phyloP scores from a whole-genome alignment of 2,329 filamentous ascomycete species.

The Amauroascus niger region DNA sequence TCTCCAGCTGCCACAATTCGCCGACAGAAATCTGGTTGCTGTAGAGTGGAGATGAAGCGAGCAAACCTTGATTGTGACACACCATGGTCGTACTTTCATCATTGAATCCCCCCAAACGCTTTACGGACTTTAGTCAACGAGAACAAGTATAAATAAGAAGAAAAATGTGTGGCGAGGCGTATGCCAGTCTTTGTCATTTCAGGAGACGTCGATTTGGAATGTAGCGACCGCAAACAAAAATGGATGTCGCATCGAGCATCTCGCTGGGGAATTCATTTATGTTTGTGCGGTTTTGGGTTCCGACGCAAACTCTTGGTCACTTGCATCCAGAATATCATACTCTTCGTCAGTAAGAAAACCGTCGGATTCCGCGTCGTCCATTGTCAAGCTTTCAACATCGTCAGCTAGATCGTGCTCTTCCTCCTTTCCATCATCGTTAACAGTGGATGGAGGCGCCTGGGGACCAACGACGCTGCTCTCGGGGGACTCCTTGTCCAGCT shows the following conservation, averaged over 20 bases:
- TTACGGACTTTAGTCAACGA: neutral
- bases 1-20: neutral
- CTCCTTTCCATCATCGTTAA: slow-evolving; percentile 33
- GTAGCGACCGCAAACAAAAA: neutral
- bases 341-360: slow-evolving; percentile 95
- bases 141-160: neutral
- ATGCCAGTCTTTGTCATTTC: neutral
- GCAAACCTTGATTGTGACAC: neutral
- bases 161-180: neutral
- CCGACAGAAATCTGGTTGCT: neutral
- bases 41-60: neutral
- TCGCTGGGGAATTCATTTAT: neutral
- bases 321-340: slow-evolving; percentile 93
- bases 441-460: slow-evolving; percentile 40
- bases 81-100: neutral
- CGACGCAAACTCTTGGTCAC: slow-evolving; percentile 69
- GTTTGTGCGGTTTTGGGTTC: slow-evolving; percentile 29
- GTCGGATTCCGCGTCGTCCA: slow-evolving; percentile 45
- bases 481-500: slow-evolving; percentile 87
- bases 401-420: slow-evolving; percentile 47
- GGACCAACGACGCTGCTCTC: slow-evolving; percentile 52
- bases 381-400: slow-evolving; percentile 50
- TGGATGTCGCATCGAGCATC: neutral
- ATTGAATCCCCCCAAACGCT: neutral
- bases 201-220: neutral